These are phyloP conservation scores for Penicillium verhagenii DNA, from an alignment of 495 filamentous ascomycete genomes.

Conservation along the genomic window DNA sequence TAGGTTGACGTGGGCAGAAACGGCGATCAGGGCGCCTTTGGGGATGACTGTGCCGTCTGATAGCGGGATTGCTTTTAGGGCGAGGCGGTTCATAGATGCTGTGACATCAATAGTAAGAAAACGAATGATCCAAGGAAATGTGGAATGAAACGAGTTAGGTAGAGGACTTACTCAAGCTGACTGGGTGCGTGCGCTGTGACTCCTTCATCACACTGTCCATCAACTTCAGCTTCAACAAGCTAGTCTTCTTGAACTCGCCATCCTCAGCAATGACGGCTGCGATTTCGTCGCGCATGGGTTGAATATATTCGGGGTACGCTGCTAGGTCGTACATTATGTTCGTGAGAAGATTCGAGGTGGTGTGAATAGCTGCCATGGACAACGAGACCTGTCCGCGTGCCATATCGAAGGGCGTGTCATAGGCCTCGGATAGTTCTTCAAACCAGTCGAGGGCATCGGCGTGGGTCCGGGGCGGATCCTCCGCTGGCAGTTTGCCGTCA, in stretches of 20 bases:
- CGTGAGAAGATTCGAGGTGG: constrained; percentile 38
- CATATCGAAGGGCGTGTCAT: constrained; percentile 16
- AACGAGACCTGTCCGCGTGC: constrained; percentile 31
- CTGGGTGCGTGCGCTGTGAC: constrained; percentile 31
- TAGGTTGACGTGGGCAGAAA: constrained; percentile 33
- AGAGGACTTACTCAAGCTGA: constrained; percentile 37
- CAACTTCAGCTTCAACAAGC: constrained; percentile 48
- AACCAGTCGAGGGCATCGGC: constrained; percentile 40
- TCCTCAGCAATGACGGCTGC: constrained; percentile 31
- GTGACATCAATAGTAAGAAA: neutral
- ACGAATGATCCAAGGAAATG: neutral
- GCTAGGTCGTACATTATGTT: constrained; percentile 44
- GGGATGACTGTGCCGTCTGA: constrained; percentile 36
- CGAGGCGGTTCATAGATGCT: constrained; percentile 47
- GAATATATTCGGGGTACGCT: constrained; percentile 35
- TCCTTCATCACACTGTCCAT: constrained; percentile 48
- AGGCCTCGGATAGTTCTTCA: constrained; percentile 23
- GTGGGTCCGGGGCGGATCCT: constrained; percentile 19
- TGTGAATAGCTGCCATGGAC: constrained; percentile 47
- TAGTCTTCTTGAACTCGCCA: constrained; percentile 46
- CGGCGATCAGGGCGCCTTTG: constrained; percentile 32
- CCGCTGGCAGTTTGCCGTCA: constrained; percentile 23
- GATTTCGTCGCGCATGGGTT: constrained; percentile 40
- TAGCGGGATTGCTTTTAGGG: constrained; percentile 28
- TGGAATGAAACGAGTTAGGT: no score